Conservation (phyloP, 768 basidiomycete species). For the Podaxis sp. region DNA sequence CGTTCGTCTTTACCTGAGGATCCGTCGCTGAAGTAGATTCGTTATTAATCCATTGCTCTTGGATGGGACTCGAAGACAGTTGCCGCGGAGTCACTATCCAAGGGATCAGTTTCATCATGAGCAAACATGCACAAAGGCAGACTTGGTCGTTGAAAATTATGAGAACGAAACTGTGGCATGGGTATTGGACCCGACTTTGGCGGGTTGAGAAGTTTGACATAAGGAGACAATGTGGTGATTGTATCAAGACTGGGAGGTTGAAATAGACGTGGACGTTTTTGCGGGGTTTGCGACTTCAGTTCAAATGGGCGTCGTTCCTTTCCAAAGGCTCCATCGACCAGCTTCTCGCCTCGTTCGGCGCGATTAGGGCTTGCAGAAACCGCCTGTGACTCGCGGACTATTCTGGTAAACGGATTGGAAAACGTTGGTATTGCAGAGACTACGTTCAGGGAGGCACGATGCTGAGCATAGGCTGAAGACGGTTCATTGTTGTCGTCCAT, state of each 20-base stretch:
- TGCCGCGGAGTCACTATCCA: neutral
- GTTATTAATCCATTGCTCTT: neutral
- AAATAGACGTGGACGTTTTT: neutral
- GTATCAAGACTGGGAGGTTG: neutral
- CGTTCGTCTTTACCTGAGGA: neutral
- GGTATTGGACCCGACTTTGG: neutral
- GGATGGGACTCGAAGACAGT: neutral
- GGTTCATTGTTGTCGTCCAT: slow-evolving; percentile 11
- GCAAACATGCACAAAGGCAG: neutral
- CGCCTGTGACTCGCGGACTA: neutral
- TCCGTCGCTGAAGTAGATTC: neutral
- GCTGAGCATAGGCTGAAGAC: neutral
- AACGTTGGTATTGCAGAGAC: neutral
- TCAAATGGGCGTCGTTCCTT: neutral
- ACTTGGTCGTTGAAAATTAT: slow-evolving; percentile 4
- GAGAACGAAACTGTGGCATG: neutral
- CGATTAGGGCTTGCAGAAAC: neutral
- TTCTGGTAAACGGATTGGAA: slow-evolving; percentile 8
- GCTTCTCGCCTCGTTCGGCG: neutral
- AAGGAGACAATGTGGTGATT: neutral
- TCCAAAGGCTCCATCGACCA: neutral
- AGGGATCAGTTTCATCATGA: neutral
- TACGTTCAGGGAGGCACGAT: neutral
- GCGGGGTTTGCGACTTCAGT: neutral
- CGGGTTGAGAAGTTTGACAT: neutral